A percentile compares a stretch with the other conserved stretches of the same genome.
phyloP scores from a whole-genome alignment of 495 filamentous ascomycete species.

The Aspergillus olivimuriae region DNA sequence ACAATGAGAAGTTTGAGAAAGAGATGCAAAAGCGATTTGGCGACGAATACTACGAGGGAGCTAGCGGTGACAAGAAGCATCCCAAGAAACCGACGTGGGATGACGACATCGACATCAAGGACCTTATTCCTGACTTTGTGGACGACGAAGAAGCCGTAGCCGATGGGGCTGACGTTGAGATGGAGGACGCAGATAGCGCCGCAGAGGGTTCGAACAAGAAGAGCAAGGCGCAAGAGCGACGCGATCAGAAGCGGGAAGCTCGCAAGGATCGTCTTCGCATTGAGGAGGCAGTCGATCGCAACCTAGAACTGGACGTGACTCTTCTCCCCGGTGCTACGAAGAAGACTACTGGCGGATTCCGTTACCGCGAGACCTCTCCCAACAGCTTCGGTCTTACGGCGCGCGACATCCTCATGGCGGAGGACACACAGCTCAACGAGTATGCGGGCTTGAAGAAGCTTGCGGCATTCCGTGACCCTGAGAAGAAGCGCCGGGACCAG shows the following conservation, averaged over 20 bases:
- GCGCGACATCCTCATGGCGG: slow-evolving; percentile 85
- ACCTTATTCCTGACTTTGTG: slow-evolving; percentile 80
- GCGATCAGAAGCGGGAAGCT: slow-evolving; percentile 65
- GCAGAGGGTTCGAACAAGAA: slow-evolving; percentile 35
- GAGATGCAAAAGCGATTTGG: slow-evolving; percentile 85
- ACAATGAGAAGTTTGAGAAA: slow-evolving; percentile 77
- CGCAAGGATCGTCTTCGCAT: slow-evolving; percentile 76
- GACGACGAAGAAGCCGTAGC: slow-evolving; percentile 50
- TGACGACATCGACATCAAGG: slow-evolving; percentile 93
- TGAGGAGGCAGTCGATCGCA: slow-evolving; percentile 79
- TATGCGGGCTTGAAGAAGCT: slow-evolving; percentile 93
- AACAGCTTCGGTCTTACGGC: slow-evolving; percentile 82
- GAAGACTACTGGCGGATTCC: slow-evolving; percentile 56
- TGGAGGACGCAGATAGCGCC: slow-evolving; percentile 43
- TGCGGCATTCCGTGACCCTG: slow-evolving; percentile 76
- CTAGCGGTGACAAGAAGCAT: slow-evolving; percentile 46
- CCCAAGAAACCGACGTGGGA: slow-evolving; percentile 92
- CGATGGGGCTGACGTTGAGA: slow-evolving; percentile 47
- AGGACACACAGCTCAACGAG: slow-evolving; percentile 79
- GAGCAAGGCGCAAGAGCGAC: slow-evolving; percentile 60
- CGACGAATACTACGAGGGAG: slow-evolving; percentile 72
- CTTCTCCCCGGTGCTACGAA: slow-evolving; percentile 49
- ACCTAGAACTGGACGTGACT: slow-evolving; percentile 64
- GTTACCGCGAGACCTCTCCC: slow-evolving; percentile 91
- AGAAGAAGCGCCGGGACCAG: slow-evolving; percentile 82